Percentiles rank a stretch among this genome's conserved stretches.
Conservation (phyloP, 2,329 filamentous ascomycete species). For the Penicillium sclerotiorum region DNA sequence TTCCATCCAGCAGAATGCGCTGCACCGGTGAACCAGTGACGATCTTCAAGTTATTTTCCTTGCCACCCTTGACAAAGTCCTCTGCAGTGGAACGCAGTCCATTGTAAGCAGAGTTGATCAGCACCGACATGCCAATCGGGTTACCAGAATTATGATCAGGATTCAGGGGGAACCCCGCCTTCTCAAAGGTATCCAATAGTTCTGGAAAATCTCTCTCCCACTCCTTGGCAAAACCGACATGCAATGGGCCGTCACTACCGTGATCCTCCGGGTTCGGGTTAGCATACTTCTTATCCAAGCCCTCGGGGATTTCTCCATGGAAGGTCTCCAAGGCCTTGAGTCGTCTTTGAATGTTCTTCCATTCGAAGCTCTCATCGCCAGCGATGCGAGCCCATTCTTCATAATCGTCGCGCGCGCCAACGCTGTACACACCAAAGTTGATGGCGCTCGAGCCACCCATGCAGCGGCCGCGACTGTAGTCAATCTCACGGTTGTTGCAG, state of each 20-base stretch:
- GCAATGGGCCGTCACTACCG: slow-evolving; percentile 15
- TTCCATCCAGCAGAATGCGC: slow-evolving; percentile 51
- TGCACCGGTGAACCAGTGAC: slow-evolving; percentile 53
- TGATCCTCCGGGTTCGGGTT: slow-evolving; percentile 15
- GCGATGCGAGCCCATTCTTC: slow-evolving; percentile 23
- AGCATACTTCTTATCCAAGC: slow-evolving; percentile 16
- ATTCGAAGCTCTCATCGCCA: slow-evolving; percentile 20
- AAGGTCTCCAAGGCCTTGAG: slow-evolving; percentile 24
- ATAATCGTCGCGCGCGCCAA: slow-evolving; percentile 26
- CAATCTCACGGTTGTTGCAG: slow-evolving; percentile 27
- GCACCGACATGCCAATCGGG: slow-evolving; percentile 57
- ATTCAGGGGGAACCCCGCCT: slow-evolving; percentile 54
- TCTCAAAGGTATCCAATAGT: slow-evolving; percentile 46
- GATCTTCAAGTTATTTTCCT: slow-evolving; percentile 50
- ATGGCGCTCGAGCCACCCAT: slow-evolving; percentile 23
- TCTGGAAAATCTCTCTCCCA: slow-evolving; percentile 23
- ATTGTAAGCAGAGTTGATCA: slow-evolving; percentile 53
- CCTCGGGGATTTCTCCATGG: slow-evolving; percentile 7
- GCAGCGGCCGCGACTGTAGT: slow-evolving; percentile 21
- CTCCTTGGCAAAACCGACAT: slow-evolving; percentile 21
- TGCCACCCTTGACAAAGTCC: slow-evolving; percentile 50
- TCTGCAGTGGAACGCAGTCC: slow-evolving; percentile 55
- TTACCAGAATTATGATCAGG: slow-evolving; percentile 62
- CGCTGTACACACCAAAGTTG: slow-evolving; percentile 24
- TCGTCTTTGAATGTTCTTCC: slow-evolving; percentile 16